These are phyloP conservation scores for Camelina hispida DNA, from an alignment of 345 rosid species.

Conservation along the genomic window DNA sequence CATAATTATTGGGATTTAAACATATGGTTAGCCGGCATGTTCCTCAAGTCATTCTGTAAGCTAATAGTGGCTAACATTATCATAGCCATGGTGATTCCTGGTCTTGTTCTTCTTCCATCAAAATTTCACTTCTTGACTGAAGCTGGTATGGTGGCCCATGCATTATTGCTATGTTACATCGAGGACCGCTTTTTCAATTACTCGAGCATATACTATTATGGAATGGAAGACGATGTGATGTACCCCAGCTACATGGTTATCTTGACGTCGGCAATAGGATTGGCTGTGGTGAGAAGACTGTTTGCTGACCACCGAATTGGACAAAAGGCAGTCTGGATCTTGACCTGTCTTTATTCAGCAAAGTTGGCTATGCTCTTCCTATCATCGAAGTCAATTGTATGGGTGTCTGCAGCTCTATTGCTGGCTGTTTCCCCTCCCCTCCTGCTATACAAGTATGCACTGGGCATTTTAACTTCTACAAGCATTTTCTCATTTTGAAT, in stretches of 20 bases:
- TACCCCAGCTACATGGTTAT: conserved; percentile 99
- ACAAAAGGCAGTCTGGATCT: conserved; percentile 84
- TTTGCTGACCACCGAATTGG: conserved; percentile 77
- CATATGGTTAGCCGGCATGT: conserved; percentile 99
- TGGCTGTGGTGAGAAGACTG: conserved; percentile 84
- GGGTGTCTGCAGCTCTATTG: conserved; percentile 84
- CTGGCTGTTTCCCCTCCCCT: conserved; percentile 91
- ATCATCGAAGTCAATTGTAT: conserved; percentile 80
- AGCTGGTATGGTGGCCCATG: conserved; percentile 78
- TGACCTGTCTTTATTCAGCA: conserved; percentile 90
- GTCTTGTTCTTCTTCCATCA: conserved; percentile 87
- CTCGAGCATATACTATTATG: conserved; percentile 86
- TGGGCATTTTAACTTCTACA: conserved; percentile 9
- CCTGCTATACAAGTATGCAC: conserved; percentile 85
- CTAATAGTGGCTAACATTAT: conserved; percentile 79
- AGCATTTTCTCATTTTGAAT: conserved; percentile 9
- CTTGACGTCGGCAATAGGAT: conserved; percentile 78
- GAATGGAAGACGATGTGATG: conserved; percentile 96
- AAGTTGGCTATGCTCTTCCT: conserved; percentile 91
- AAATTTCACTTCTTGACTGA: conserved; percentile 79
- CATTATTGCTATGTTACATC: conserved; percentile 76
- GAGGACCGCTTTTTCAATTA: conserved; percentile 91
- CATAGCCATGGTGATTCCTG: conserved; percentile 90
- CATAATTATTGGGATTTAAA: conserved; percentile 98
- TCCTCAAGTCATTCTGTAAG: conserved; percentile 89